Evolutionary conservation across 2,329 filamentous ascomycete species (phyloP), one percentile per base, ranked within the genome.

Genomic region (Penicillium olsonii): DNA sequence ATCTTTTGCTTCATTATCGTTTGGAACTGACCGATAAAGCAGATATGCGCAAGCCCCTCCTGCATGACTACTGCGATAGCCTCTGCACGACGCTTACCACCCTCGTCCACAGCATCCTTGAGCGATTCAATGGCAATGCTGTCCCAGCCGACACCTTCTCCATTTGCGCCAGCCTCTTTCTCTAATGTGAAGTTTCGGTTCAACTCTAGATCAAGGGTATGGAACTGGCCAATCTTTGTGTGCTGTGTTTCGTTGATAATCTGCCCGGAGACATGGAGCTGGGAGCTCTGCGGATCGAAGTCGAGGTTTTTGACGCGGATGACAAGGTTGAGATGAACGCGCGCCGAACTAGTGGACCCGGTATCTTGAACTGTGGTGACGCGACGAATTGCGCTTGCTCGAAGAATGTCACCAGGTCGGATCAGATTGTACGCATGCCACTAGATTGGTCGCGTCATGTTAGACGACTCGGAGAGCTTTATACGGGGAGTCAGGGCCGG

Each of bases 51-150:
- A 10, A 79, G 44, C 1, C 75, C 76, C 56, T 97, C 92, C 62
- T 95, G 89, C 87, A 99, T 92, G 19, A 97, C 88, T 1, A 97
- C 87, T 0, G 94, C 92, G 47, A 91, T 90, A 15, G 95, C 81
- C 54, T 92, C 87, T 1, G 90, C 91, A 54, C 88, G 85, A 63
- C 87, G 85, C 57, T 90, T 87, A 4, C 71, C 70, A 2, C 71
- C 61, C 59, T 88, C 84, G 61, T 89, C 85, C 12, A 92, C 80
- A 1, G 91, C 87, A 68, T 96, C 90, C 48, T 82, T 78, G 10
- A 99, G 80, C 38, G 88, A 87, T 51, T 88, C 85, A 40, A 87
- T 76, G 3, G 92, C 89, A 10, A 99, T 85, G 59, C 87, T 92
- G 70, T 99, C 94, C 94, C 94, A 99, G 35, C 91, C 82, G 31